phyloP scores from a whole-genome alignment of 1,284 basidiomycete genomes.

The Ustilago lituana region DNA sequence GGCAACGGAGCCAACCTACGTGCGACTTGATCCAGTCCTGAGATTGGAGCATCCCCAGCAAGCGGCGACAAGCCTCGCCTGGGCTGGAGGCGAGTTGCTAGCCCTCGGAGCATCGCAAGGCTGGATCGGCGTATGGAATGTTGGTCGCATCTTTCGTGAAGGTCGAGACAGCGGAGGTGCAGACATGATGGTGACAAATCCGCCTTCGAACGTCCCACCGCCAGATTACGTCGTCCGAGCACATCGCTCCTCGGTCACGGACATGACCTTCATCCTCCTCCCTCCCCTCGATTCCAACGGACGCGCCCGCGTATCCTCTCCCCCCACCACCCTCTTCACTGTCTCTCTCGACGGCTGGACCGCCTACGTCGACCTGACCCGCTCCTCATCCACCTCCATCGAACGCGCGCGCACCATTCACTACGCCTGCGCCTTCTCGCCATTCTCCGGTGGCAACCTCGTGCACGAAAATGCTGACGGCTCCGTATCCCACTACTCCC shows the following conservation, averaged over 20 bases:
- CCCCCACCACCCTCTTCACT: conserved; percentile 15
- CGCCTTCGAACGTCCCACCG: too few relatives aligned
- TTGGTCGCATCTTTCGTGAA: conserved; percentile 20
- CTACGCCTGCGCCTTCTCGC: conserved; percentile 13
- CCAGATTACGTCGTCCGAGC: conserved; percentile 22
- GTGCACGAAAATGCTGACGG: conserved; percentile 44
- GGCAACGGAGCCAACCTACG: conserved; percentile 8
- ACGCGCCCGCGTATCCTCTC: not conserved
- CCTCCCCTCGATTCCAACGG: conserved; percentile 20
- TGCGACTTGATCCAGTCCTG: conserved; percentile 34
- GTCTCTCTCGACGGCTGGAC: conserved; percentile 27
- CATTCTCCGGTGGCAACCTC: conserved; percentile 10
- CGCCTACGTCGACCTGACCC: conserved; percentile 2
- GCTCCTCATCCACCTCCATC: not conserved
- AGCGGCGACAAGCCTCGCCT: conserved; percentile 23
- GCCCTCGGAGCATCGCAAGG: conserved; percentile 40
- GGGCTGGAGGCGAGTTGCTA: conserved; percentile 45
- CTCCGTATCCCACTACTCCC: conserved; percentile 16
- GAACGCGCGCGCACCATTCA: conserved; percentile 23
- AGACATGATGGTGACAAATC: too few relatives aligned
- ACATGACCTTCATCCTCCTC: conserved; percentile 24
- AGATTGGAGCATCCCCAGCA: conserved; percentile 18
- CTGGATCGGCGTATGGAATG: conserved; percentile 39
- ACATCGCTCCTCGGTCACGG: conserved; percentile 26
- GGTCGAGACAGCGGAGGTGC: too few relatives aligned